phyloP scores from a whole-genome alignment of 345 rosid genomes.

The Rhizophora mangle region DNA sequence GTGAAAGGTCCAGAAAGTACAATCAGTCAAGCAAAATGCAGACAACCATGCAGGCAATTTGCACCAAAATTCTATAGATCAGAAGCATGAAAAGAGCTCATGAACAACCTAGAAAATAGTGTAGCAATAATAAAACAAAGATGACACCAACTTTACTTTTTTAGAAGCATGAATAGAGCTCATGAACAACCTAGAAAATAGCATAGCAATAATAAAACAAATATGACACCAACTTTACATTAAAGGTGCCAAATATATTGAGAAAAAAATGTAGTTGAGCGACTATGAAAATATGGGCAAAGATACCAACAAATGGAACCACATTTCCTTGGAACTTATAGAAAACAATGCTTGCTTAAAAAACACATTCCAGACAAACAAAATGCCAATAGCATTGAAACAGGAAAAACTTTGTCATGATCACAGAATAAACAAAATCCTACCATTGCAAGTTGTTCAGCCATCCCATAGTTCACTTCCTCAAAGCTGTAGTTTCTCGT shows the following conservation, averaged over 20 bases:
- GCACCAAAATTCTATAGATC: no score
- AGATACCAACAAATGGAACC: background rate
- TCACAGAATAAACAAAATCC: slow-evolving; percentile 14
- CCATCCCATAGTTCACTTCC: slow-evolving; percentile 79
- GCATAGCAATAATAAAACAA: background rate
- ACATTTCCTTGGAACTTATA: background rate
- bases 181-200: background rate
- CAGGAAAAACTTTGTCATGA: background rate
- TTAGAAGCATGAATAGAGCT: background rate
- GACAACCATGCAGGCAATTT: no score
- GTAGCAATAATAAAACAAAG: background rate
- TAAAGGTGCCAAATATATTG: no score
- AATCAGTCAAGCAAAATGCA: background rate
- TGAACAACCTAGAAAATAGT: background rate
- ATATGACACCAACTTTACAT: no score
- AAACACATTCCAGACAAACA: slow-evolving; percentile 5
- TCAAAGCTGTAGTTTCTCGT: slow-evolving; percentile 96
- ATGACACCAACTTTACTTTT: no score
- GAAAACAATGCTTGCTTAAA: background rate
- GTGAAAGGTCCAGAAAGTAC: background rate
- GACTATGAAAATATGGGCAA: background rate
- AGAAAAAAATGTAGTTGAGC: no score
- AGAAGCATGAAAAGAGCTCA: background rate
- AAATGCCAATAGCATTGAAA: background rate
- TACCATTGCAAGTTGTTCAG: slow-evolving; percentile 83